A percentile compares a stretch with the other conserved stretches of the same genome.
These are phyloP conservation scores for Handroanthus guayacan DNA, from an alignment of 257 asterid species.

Conservation along the genomic window DNA sequence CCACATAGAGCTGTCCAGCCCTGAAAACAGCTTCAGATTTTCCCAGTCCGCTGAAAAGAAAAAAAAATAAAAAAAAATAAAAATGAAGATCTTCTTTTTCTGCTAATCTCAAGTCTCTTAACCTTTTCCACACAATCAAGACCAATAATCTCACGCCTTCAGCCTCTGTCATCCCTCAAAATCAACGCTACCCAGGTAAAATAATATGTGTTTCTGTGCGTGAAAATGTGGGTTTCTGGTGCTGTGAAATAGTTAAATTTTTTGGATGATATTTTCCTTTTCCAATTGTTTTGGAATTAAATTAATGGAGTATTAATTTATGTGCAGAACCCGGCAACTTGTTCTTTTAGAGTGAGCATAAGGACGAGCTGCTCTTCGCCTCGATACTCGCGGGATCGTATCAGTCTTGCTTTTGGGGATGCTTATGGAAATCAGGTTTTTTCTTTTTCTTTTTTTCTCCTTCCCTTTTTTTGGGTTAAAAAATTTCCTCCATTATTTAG, in stretches of 20 bases:
- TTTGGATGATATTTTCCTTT: not conserved
- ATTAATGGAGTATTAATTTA: not conserved
- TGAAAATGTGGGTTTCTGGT: no score
- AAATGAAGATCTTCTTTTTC: slow-evolving; percentile 25
- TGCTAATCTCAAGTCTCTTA: slow-evolving; percentile 19
- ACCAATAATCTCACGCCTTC: slow-evolving; percentile 30
- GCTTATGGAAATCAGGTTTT: slow-evolving; percentile 76
- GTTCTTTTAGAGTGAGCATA: slow-evolving; percentile 61
- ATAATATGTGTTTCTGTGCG: not conserved
- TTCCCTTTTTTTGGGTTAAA: no score
- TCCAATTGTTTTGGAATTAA: not conserved
- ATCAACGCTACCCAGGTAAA: slow-evolving; percentile 41
- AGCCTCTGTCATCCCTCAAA: slow-evolving; percentile 32
- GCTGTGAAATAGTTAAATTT: not conserved
- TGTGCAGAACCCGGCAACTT: slow-evolving; percentile 38
- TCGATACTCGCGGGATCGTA: slow-evolving; percentile 55
- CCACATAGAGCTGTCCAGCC: not conserved
- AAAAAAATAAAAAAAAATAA: not conserved
- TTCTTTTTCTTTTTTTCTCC: not conserved
- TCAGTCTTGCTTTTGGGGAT: slow-evolving; percentile 73
- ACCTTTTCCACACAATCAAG: slow-evolving; percentile 25
- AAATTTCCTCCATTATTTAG: not conserved
- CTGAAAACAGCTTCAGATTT: not conserved
- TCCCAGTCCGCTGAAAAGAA: no score
- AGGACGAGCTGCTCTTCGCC: slow-evolving; percentile 68